These are phyloP conservation scores for Plasmopara viticola DNA, from an alignment of 352 stramenopile species.

Conservation along the genomic window DNA sequence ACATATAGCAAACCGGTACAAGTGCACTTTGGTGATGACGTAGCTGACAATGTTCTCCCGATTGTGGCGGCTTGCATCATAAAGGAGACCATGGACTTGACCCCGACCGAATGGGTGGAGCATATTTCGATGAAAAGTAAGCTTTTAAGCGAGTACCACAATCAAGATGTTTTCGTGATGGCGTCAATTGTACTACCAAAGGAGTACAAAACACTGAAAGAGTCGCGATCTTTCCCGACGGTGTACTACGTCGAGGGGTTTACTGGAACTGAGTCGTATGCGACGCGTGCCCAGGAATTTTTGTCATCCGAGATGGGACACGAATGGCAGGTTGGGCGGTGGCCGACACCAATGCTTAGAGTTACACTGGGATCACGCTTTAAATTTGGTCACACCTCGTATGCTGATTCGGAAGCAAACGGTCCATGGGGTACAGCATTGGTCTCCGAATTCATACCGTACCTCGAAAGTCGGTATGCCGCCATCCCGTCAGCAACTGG, in stretches of 20 bases:
- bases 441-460: slow-evolving; percentile 65
- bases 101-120: slow-evolving; percentile 49
- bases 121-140: slow-evolving; percentile 66
- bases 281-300: slow-evolving; percentile 51
- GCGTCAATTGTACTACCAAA: slow-evolving; percentile 58
- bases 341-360: slow-evolving; percentile 55
- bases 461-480: slow-evolving; percentile 46
- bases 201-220: slow-evolving; percentile 33
- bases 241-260: slow-evolving; percentile 82
- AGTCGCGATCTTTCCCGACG: slow-evolving; percentile 33
- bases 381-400: slow-evolving; percentile 74
- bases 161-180: slow-evolving; percentile 61
- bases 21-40: slow-evolving; percentile 25
- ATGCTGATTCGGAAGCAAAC: slow-evolving; percentile 55
- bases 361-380: slow-evolving; percentile 70
- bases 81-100: slow-evolving; percentile 39
- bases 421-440: slow-evolving; percentile 64
- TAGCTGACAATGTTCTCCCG: slow-evolving; percentile 30
- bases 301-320: slow-evolving; percentile 56
- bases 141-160: slow-evolving; percentile 58
- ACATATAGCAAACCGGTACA: slow-evolving; percentile 50
- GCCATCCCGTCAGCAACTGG: slow-evolving; percentile 25
- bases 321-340: slow-evolving; percentile 47
- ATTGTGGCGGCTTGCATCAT: slow-evolving; percentile 49
- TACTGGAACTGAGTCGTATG: slow-evolving; percentile 58